phyloP scores from a whole-genome alignment of 192 early-diverging fungal genomes.

The Lunasporangiospora selenospora region DNA sequence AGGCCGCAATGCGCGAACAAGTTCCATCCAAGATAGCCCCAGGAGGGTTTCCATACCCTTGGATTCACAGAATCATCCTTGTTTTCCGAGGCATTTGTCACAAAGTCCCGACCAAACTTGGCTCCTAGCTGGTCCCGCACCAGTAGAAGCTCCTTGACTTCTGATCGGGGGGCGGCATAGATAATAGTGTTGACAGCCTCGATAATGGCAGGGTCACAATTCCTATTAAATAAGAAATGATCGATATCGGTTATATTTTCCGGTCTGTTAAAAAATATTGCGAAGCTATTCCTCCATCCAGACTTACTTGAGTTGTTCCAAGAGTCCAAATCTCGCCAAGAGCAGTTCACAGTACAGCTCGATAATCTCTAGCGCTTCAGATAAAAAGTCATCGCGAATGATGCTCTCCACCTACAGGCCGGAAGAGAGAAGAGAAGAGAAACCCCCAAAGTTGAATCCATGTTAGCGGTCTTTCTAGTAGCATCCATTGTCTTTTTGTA shows the following conservation, averaged over 20 bases:
- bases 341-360: slow-evolving; percentile 93
- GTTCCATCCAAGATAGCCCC: too few species aligned
- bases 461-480: too few species aligned
- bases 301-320: slow-evolving; percentile 80
- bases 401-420: slow-evolving; percentile 74
- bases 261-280: not conserved
- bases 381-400: slow-evolving; percentile 91
- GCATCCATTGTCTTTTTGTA: too few species aligned
- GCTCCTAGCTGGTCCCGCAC: slow-evolving; percentile 81
- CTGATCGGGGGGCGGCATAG: slow-evolving; percentile 87
- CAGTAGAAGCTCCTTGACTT: slow-evolving; percentile 81
- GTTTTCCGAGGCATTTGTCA: slow-evolving; percentile 76
- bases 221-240: slow-evolving; percentile 40
- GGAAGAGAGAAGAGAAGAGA: not conserved
- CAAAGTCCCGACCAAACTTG: slow-evolving; percentile 89
- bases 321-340: slow-evolving; percentile 83
- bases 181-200: slow-evolving; percentile 92
- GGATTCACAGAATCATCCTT: slow-evolving; percentile 76
- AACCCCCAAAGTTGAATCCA: too few species aligned
- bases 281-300: not conserved
- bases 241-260: not conserved
- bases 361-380: slow-evolving; percentile 95
- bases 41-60: too few species aligned
- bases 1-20: too few species aligned
- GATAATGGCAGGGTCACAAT: slow-evolving; percentile 79